Evolutionary conservation across 176 grass and related monocot species (phyloP).

Genomic region (Hyparrhenia diplandra): DNA sequence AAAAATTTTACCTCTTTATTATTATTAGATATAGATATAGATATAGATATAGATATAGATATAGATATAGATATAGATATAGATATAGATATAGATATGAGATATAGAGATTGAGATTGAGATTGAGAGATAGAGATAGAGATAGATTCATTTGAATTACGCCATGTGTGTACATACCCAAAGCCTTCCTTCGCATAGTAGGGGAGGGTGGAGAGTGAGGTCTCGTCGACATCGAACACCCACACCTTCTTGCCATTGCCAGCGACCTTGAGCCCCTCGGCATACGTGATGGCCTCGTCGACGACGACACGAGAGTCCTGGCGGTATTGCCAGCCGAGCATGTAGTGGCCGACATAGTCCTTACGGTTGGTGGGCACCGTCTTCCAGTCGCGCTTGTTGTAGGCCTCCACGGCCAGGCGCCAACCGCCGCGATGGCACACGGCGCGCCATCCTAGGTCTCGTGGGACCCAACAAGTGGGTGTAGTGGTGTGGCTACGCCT

Average conservation of each 20-base stretch:
- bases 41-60: too few relatives aligned
- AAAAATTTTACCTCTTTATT: too few relatives aligned
- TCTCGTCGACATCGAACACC: constrained; percentile 69
- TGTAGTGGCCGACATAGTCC: constrained; percentile 47
- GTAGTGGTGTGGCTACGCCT: background rate
- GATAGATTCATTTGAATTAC: too few relatives aligned
- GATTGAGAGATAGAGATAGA: too few relatives aligned
- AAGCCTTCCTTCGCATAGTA: constrained; percentile 53
- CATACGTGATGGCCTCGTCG: constrained; percentile 43
- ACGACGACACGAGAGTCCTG: constrained; percentile 35
- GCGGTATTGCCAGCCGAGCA: constrained; percentile 40
- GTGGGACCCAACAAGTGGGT: constrained; percentile 14
- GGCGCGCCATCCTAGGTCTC: background rate
- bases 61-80: too few relatives aligned
- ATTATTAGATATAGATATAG: too few relatives aligned
- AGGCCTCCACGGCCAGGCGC: constrained; percentile 4
- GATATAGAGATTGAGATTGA: too few relatives aligned
- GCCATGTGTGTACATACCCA: constrained; percentile 18
- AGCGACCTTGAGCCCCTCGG: constrained; percentile 10
- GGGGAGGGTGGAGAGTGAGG: constrained; percentile 51
- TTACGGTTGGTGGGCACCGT: constrained; percentile 33
- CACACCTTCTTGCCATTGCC: constrained; percentile 50
- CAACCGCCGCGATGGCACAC: constrained; percentile 30
- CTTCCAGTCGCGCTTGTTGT: constrained; percentile 42
- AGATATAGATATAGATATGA: too few relatives aligned